phyloP scores from a whole-genome alignment of 1,139 yeast genomes.

The Yamadazyma buinensis region DNA sequence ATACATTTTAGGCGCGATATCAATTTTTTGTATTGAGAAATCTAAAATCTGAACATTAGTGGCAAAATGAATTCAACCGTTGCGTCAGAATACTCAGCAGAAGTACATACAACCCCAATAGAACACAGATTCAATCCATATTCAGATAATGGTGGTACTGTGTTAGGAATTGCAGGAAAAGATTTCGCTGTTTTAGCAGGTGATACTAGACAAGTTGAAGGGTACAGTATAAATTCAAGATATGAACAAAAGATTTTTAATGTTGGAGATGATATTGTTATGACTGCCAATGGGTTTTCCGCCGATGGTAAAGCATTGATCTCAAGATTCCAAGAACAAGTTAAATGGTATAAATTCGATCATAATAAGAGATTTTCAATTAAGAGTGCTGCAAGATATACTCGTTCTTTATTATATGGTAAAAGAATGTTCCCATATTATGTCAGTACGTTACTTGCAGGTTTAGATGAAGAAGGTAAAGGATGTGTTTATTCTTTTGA shows the following conservation, averaged over 20 bases:
- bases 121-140: conserved; percentile 96
- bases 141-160: conserved; percentile 96
- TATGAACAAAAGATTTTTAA: conserved; percentile 87
- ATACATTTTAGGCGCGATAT: too few species aligned
- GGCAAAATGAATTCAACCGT: conserved; percentile 37
- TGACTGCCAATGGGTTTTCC: conserved; percentile 94
- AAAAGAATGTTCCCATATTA: conserved; percentile 96
- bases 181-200: conserved; percentile 97
- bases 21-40: too few species aligned
- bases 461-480: conserved; percentile 88
- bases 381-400: conserved; percentile 80
- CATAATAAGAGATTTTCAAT: conserved; percentile 67
- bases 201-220: conserved; percentile 94
- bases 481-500: conserved; percentile 96
- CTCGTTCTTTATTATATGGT: conserved; percentile 87
- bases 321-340: conserved; percentile 67
- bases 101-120: conserved; percentile 58
- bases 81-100: conserved; percentile 59
- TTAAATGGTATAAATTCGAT: conserved; percentile 93
- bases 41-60: conserved; percentile 4
- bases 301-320: conserved; percentile 91
- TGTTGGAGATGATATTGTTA: conserved; percentile 82
- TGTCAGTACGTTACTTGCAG: conserved; percentile 92
- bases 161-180: conserved; percentile 94
- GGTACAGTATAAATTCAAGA: conserved; percentile 90